Evolutionary conservation across 257 asterid genomes (phyloP).

Genomic region (Lithospermum erythrorhizon): DNA sequence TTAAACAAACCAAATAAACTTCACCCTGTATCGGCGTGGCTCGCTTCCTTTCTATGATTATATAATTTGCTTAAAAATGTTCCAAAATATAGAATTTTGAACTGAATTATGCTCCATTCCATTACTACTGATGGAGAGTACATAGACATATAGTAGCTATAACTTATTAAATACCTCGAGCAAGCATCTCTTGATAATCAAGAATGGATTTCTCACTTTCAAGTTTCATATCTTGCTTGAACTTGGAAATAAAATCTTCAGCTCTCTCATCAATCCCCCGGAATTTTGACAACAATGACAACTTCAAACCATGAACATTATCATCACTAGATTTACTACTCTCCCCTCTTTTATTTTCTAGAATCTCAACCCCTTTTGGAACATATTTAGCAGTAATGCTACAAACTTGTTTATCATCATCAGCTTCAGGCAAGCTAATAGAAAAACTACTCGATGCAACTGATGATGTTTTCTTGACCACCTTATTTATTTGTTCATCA

Average conservation of each 20-base stretch:
- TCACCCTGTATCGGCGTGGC: no score
- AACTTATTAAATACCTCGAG: conserved; percentile 29
- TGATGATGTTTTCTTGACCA: conserved; percentile 5
- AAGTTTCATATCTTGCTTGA: conserved; percentile 49
- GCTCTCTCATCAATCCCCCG: conserved; percentile 45
- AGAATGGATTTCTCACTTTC: conserved; percentile 49
- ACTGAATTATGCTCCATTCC: not conserved
- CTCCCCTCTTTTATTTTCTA: conserved; percentile 12
- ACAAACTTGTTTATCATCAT: not conserved
- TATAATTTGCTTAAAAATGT: not conserved
- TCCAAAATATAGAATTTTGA: no score
- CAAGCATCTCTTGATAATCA: conserved; percentile 65
- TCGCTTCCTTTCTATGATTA: not conserved
- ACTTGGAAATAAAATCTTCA: conserved; percentile 40
- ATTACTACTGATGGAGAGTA: no score
- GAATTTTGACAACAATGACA: conserved; percentile 19
- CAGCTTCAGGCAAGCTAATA: not conserved
- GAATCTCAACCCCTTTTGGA: not conserved
- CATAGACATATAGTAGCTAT: not conserved
- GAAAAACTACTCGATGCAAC: conserved; percentile 14
- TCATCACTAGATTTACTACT: conserved; percentile 1
- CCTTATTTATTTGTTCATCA: not conserved
- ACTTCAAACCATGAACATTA: conserved; percentile 21
- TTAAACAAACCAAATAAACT: no score
- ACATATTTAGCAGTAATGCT: not conserved